Evolutionary conservation across 805 yeast species (phyloP), one percentile per base, ranked within the genome.

Genomic region (Saccharomycopsis microspora): DNA sequence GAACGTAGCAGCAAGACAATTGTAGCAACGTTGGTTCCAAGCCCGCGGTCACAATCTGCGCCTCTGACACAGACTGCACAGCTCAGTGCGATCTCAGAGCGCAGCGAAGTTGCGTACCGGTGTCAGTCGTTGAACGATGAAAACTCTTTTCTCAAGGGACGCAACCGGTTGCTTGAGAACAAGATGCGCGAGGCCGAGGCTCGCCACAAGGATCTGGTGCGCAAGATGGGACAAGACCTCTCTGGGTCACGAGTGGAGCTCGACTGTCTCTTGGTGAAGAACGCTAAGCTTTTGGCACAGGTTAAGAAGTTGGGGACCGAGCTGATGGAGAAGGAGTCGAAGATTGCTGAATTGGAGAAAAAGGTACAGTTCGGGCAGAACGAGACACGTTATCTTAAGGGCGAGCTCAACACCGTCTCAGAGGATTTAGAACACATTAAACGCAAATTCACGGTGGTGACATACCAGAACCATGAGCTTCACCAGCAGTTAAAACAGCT

Each of bases 371-470:
- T 27, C 1, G 5, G 30, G 9, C 32, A 38, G 5, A 41, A 40
- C 9, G 47, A 49, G 34, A 31, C 11, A 29, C 10, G 5, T 3
- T 28, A 34, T 7, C 38, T 49, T 10, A 30, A 43, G 10, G 40
- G 34, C 10, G 50, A 49, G 31, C 39, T 49, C 27, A 27, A 32
- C 6, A n/a, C 36, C 6, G 43, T 40, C 8, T 43, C 42, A 8
- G 46, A 43, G 5, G 53, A 49, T 34, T 43, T 49, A 27, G 53
- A 49, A 38, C 28, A 42, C 8, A 47, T 49, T 31, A 49, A 49
- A 30, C 53, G 46, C 5, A 46, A 47, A 31, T 49, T 46, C 44
- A 49, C 53, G 5, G 53, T 49, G 33, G 29, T 49, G 32, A 46
- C 50, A 19, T 49, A 41, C 33, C 53, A 49, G 32, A 36, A 46